A percentile compares a stretch with the other conserved stretches of the same genome.
These are phyloP conservation scores for Proliferodiscus dingleyae DNA, from an alignment of 2,329 filamentous ascomycete genomes.

Conservation along the genomic window DNA sequence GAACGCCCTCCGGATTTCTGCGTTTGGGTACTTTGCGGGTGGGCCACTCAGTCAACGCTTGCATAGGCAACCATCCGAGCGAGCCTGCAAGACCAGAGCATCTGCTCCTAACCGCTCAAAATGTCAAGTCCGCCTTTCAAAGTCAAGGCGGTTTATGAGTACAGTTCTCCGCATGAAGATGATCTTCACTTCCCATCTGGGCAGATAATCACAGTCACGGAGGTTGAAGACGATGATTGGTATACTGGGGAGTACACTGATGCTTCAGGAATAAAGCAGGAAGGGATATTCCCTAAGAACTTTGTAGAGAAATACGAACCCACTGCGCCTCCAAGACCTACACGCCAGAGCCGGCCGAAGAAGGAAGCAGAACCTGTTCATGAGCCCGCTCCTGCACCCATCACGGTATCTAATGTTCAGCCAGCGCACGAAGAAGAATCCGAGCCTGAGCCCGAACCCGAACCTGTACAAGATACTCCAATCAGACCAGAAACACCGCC, in stretches of 20 bases:
- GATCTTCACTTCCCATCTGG: constrained; percentile 82
- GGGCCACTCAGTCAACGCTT: constrained; percentile 12
- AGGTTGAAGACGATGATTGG: constrained; percentile 91
- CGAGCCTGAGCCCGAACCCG: constrained; percentile 35
- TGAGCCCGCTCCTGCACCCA: constrained; percentile 34
- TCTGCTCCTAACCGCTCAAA: constrained; percentile 36
- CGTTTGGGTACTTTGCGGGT: constrained; percentile 15
- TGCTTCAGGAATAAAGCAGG: constrained; percentile 65
- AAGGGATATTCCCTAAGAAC: constrained; percentile 91
- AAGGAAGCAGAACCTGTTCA: constrained; percentile 40
- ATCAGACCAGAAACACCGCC: constrained; percentile 32
- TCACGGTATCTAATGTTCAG: constrained; percentile 5
- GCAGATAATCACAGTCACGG: constrained; percentile 90
- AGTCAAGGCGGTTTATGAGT: constrained; percentile 95
- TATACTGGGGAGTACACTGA: constrained; percentile 85
- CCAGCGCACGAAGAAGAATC: constrained; percentile 33
- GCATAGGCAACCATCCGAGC: constrained; percentile 19
- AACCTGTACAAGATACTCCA: constrained; percentile 34
- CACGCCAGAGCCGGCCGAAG: constrained; percentile 63
- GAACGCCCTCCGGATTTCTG: constrained; percentile 8
- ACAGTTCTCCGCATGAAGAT: constrained; percentile 87
- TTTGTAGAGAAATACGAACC: constrained; percentile 97
- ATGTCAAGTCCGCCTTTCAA: constrained; percentile 76
- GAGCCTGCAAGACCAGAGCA: constrained; percentile 21
- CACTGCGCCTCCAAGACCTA: constrained; percentile 79